phyloP scores from a whole-genome alignment of 768 basidiomycete genomes.

The Trametes punicea region DNA sequence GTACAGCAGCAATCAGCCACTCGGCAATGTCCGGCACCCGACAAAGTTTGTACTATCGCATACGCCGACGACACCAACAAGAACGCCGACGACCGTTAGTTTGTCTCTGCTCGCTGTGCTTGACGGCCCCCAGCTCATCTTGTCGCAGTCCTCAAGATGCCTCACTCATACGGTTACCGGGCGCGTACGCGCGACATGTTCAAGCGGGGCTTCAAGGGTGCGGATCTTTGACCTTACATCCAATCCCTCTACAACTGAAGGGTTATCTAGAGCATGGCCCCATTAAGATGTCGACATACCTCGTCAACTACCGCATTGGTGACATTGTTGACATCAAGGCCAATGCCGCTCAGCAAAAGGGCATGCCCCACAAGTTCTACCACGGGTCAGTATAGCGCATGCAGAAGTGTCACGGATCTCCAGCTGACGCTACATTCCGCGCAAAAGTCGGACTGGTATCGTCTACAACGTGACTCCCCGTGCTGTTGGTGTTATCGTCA shows the following conservation, averaged over 20 bases:
- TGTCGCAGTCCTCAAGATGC: constrained; percentile 74
- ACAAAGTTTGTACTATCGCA: constrained; percentile 18
- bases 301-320: constrained; percentile 90
- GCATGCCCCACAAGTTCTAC: constrained; percentile 99
- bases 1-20: constrained; percentile 66
- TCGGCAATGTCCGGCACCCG: constrained; percentile 51
- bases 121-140: constrained; percentile 12
- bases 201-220: constrained; percentile 98
- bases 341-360: constrained; percentile 98
- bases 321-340: constrained; percentile 99
- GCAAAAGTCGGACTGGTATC: constrained; percentile 87
- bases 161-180: constrained; percentile 99
- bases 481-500: constrained; percentile 93
- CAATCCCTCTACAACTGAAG: constrained; percentile 8
- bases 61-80: constrained; percentile 40
- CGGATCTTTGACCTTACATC: constrained; percentile 28
- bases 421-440: not conserved
- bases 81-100: constrained; percentile 50
- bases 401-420: not conserved
- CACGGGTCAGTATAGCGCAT: constrained; percentile 66
- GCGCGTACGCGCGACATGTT: constrained; percentile 99
- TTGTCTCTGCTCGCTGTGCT: constrained; percentile 18
- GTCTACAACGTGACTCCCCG: constrained; percentile 97
- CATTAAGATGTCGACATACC: constrained; percentile 88
- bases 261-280: constrained; percentile 73